Evolutionary conservation across 345 rosid species (phyloP).

Genomic region (Streptanthus diversifolius): DNA sequence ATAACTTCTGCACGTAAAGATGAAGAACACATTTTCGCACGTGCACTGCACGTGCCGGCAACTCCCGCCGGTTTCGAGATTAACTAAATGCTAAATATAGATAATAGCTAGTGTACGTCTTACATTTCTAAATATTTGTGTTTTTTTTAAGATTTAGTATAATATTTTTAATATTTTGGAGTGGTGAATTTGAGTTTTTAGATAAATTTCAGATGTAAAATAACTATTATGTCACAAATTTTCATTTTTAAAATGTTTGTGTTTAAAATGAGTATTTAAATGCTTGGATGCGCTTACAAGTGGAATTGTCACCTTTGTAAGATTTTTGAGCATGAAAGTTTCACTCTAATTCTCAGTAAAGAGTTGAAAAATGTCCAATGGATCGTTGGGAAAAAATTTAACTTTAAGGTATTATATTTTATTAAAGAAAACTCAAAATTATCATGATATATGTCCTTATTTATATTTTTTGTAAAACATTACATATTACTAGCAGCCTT

Average conservation of each 20-base stretch:
- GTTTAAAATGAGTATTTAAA: background rate
- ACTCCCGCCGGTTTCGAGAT: background rate
- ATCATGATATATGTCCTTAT: background rate
- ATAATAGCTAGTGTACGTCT: background rate
- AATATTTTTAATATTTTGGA: no score
- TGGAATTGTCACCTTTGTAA: background rate
- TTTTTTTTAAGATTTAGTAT: no score
- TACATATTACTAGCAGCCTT: background rate
- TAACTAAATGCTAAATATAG: no score
- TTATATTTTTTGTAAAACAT: background rate
- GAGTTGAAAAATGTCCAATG: background rate
- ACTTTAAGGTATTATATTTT: background rate
- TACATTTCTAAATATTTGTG: background rate
- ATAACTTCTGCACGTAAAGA: conserved; percentile 23
- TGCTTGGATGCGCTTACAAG: no score
- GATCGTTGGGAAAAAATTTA: background rate
- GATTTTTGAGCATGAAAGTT: background rate
- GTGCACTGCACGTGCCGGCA: conserved; percentile 5
- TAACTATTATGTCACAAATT: no score
- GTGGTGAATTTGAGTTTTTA: no score
- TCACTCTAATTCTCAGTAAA: background rate
- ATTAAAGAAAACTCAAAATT: background rate
- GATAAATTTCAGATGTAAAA: no score
- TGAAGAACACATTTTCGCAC: conserved; percentile 5
- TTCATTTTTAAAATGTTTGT: no score